Evolutionary conservation across 2,329 filamentous ascomycete species (phyloP).

Genomic region (Mycosphaerella sp.): DNA sequence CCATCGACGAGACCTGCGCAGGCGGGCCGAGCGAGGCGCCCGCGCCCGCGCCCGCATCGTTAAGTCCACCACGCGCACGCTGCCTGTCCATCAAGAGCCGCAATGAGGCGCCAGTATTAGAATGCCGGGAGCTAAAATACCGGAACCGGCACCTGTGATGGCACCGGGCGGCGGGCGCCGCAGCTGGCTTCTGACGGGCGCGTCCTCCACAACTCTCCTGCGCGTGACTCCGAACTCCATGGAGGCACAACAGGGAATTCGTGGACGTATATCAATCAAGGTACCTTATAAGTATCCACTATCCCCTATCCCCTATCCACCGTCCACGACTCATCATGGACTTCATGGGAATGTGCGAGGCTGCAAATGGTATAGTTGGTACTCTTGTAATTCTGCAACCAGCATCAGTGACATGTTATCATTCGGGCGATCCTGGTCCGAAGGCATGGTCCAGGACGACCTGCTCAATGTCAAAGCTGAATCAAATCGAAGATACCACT

Average conservation of each 20-base stretch:
- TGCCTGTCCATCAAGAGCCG: too few relatives aligned
- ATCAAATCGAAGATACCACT: too few relatives aligned
- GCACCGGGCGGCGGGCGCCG: background rate
- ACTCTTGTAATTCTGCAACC: background rate
- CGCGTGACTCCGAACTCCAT: background rate
- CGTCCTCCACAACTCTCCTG: background rate
- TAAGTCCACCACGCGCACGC: background rate
- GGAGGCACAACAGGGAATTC: background rate
- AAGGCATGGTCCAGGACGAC: background rate
- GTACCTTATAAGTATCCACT: too few relatives aligned
- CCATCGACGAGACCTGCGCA: background rate
- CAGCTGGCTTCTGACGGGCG: background rate
- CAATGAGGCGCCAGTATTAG: background rate
- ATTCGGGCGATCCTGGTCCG: background rate
- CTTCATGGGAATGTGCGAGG: background rate
- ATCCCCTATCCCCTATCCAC: too few relatives aligned
- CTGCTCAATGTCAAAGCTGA: background rate
- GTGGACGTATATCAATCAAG: background rate
- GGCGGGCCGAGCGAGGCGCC: too few relatives aligned
- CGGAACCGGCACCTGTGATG: background rate
- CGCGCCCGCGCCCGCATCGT: background rate
- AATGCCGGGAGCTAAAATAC: background rate
- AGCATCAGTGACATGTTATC: background rate
- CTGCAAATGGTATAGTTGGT: background rate
- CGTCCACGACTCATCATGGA: background rate